Conservation (phyloP, 1,139 yeast genomes). For the Yamadazyma epiphylla region DNA sequence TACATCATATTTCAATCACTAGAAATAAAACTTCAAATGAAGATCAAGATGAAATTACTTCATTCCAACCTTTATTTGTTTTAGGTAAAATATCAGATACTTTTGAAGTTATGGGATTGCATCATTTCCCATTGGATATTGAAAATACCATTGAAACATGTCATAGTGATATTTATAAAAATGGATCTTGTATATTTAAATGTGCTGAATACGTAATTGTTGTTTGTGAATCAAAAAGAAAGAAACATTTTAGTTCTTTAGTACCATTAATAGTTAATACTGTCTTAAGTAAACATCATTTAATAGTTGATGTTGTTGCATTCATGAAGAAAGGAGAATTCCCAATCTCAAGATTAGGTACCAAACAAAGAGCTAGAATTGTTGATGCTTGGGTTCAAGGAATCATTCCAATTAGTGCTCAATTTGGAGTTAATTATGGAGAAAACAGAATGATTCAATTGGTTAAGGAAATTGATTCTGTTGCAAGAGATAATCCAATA, state of each 20-base stretch:
- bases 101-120: constrained; percentile 86
- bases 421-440: constrained; percentile 59
- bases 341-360: constrained; percentile 69
- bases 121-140: constrained; percentile 84
- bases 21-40: constrained; percentile 28
- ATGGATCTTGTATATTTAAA: constrained; percentile 71
- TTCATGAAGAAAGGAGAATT: constrained; percentile 66
- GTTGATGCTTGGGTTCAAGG: constrained; percentile 56
- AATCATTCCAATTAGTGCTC: constrained; percentile 40
- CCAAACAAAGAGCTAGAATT: constrained; percentile 71
- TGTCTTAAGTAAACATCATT: constrained; percentile 75
- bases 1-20: constrained; percentile 64
- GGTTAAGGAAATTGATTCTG: constrained; percentile 47
- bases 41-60: constrained; percentile 20
- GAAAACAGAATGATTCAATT: constrained; percentile 58
- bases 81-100: constrained; percentile 86
- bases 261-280: constrained; percentile 82
- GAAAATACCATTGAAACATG: constrained; percentile 71
- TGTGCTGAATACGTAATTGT: constrained; percentile 81
- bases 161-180: constrained; percentile 54
- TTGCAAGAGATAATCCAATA: constrained; percentile 38
- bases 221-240: constrained; percentile 61
- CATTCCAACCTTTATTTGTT: constrained; percentile 78
- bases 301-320: constrained; percentile 81
- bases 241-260: constrained; percentile 60